Evolutionary conservation across 2,329 filamentous ascomycete genomes (phyloP).

Genomic region (Trichoderma aggressivum): DNA sequence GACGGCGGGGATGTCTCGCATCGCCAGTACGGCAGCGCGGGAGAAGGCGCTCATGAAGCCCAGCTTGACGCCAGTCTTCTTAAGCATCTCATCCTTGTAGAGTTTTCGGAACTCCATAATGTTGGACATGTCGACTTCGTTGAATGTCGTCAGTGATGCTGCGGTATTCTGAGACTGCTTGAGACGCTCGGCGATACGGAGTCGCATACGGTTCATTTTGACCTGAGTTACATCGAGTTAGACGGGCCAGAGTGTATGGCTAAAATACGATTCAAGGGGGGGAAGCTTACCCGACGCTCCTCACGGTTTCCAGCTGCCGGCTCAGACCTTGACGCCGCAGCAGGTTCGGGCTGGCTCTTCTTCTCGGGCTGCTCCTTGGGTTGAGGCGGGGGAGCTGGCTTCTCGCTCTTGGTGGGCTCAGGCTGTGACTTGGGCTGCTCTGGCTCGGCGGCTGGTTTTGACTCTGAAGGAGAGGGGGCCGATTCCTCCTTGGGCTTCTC

Average conservation of each 20-base stretch:
- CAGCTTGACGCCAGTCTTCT: slow-evolving; percentile 95
- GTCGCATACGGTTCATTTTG: slow-evolving; percentile 99
- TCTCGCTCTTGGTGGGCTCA: slow-evolving; percentile 33
- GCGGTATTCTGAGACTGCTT: slow-evolving; percentile 99
- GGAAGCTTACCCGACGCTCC: slow-evolving; percentile 72
- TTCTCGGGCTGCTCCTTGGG: slow-evolving; percentile 22
- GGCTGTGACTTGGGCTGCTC: slow-evolving; percentile 19
- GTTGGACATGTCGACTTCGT: slow-evolving; percentile 98
- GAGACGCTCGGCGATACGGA: slow-evolving; percentile 92
- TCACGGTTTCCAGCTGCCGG: slow-evolving; percentile 65
- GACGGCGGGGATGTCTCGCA: slow-evolving; percentile 90
- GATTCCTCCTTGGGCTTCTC: slow-evolving; percentile 11
- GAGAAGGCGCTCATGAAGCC: slow-evolving; percentile 99
- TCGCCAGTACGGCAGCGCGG: slow-evolving; percentile 81
- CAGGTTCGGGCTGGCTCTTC: slow-evolving; percentile 26
- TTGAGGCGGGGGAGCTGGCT: slow-evolving; percentile 25
- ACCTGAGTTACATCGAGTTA: slow-evolving; percentile 53
- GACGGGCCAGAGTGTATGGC: background rate
- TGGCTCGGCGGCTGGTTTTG: slow-evolving; percentile 12
- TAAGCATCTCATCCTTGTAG: slow-evolving; percentile 94
- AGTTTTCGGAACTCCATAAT: slow-evolving; percentile 96
- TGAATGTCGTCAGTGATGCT: slow-evolving; percentile 95
- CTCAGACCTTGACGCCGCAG: slow-evolving; percentile 19
- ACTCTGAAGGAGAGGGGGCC: background rate
- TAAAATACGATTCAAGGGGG: background rate